phyloP scores from a whole-genome alignment of 768 basidiomycete species.

The Gautieria morchelliformis region DNA sequence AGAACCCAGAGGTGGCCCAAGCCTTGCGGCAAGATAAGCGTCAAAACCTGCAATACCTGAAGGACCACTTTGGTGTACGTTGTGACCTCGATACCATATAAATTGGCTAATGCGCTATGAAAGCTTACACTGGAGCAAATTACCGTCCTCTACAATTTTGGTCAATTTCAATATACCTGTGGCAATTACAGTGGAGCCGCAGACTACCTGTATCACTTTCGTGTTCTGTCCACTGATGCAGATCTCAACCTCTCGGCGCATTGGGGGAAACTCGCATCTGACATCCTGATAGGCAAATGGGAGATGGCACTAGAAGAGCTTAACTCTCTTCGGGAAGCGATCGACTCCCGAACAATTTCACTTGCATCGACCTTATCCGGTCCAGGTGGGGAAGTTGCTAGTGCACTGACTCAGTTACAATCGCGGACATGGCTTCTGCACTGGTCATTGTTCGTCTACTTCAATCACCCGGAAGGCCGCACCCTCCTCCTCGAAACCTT shows the following conservation, averaged over 20 bases:
- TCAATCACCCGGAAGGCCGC: slow-evolving; percentile 89
- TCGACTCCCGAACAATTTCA: slow-evolving; percentile 60
- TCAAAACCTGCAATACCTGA: slow-evolving; percentile 90
- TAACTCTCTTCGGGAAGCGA: slow-evolving; percentile 85
- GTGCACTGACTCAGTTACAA: slow-evolving; percentile 75
- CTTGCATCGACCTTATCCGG: slow-evolving; percentile 19
- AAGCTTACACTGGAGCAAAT: slow-evolving; percentile 95
- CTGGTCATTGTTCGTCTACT: slow-evolving; percentile 98
- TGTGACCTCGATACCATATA: background rate
- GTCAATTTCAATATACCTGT: slow-evolving; percentile 97
- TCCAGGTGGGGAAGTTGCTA: slow-evolving; percentile 8
- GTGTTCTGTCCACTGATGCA: slow-evolving; percentile 87
- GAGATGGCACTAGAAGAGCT: slow-evolving; percentile 92
- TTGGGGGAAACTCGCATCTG: slow-evolving; percentile 97
- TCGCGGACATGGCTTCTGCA: slow-evolving; percentile 94
- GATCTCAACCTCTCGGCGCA: slow-evolving; percentile 93
- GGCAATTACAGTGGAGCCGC: slow-evolving; percentile 96
- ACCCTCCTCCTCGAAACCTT: slow-evolving; percentile 92
- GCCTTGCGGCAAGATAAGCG: slow-evolving; percentile 93
- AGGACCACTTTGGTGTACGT: slow-evolving; percentile 82
- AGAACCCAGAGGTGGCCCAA: slow-evolving; percentile 93
- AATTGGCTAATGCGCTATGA: background rate
- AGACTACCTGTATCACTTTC: slow-evolving; percentile 98
- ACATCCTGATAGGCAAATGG: slow-evolving; percentile 93
- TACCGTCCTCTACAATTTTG: slow-evolving; percentile 92